Evolutionary conservation across 768 basidiomycete genomes (phyloP).

Genomic region (Amanita phalloides): DNA sequence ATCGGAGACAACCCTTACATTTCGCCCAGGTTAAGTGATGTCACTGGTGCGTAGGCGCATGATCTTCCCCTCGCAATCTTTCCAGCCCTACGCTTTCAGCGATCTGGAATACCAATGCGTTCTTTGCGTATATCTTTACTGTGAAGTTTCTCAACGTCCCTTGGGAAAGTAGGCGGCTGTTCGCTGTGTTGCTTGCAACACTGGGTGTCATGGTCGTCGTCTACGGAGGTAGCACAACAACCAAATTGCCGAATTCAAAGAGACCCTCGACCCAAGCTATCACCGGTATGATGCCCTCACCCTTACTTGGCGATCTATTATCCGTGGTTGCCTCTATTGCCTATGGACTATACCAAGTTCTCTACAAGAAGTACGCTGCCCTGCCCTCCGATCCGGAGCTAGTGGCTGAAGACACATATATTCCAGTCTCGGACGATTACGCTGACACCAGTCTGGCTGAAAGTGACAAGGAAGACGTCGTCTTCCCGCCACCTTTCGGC

Average conservation of each 20-base stretch:
- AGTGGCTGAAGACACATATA: conserved; percentile 31
- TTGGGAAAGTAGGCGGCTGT: conserved; percentile 54
- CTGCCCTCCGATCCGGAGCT: conserved; percentile 55
- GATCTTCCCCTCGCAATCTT: conserved; percentile 7
- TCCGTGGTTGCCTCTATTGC: conserved; percentile 62
- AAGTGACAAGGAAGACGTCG: conserved; percentile 5
- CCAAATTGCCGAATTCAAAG: conserved; percentile 9
- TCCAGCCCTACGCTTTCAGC: conserved; percentile 18
- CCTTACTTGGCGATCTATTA: conserved; percentile 63
- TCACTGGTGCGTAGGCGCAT: conserved; percentile 41
- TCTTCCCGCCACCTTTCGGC: conserved; percentile 67
- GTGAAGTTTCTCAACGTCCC: conserved; percentile 53
- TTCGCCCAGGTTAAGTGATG: conserved; percentile 57
- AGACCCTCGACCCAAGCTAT: conserved; percentile 8
- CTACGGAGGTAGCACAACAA: conserved; percentile 52
- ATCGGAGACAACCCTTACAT: conserved; percentile 4
- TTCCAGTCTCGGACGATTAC: conserved; percentile 28
- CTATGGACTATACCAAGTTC: conserved; percentile 73
- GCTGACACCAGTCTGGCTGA: conserved; percentile 13
- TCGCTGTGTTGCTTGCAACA: conserved; percentile 73
- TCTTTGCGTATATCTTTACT: conserved; percentile 86
- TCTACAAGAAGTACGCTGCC: conserved; percentile 75
- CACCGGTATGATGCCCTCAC: conserved; percentile 24
- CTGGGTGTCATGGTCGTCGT: conserved; percentile 72
- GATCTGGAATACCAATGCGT: conserved; percentile 84